A percentile compares a stretch with the other conserved stretches of the same genome.
Conservation (phyloP, 352 stramenopile species). For the Blastocystis sp. region DNA sequence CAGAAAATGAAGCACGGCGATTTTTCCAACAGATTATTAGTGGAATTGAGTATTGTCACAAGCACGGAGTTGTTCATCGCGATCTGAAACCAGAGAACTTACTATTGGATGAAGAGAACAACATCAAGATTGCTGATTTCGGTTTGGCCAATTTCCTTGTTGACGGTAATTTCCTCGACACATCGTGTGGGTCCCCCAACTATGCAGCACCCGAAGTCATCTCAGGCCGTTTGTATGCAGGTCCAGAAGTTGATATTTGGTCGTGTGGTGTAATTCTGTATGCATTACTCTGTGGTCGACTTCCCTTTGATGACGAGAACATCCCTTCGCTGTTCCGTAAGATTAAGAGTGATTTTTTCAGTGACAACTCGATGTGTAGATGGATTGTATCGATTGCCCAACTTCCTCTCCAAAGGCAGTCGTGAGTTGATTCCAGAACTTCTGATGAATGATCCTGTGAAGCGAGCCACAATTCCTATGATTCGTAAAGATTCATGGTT, state of each 20-base stretch:
- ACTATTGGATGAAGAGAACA: slow-evolving; percentile 93
- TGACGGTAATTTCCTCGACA: slow-evolving; percentile 96
- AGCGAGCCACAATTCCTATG: slow-evolving; percentile 95
- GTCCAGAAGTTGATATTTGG: slow-evolving; percentile 98
- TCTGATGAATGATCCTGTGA: slow-evolving; percentile 98
- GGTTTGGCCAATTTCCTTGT: slow-evolving; percentile 96
- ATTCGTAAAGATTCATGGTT: slow-evolving; percentile 97
- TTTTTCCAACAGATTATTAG: slow-evolving; percentile 95
- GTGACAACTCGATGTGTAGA: slow-evolving; percentile 71
- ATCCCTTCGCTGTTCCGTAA: slow-evolving; percentile 99
- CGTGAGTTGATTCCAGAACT: slow-evolving; percentile 94
- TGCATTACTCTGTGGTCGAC: slow-evolving; percentile 91
- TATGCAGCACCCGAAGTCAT: slow-evolving; percentile 97
- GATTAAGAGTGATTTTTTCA: slow-evolving; percentile 80
- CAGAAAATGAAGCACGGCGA: slow-evolving; percentile 91
- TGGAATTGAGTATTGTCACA: slow-evolving; percentile 98
- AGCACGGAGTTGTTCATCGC: slow-evolving; percentile 95
- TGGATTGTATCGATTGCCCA: slow-evolving; percentile 95
- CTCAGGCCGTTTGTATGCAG: slow-evolving; percentile 92
- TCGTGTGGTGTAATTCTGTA: slow-evolving; percentile 98
- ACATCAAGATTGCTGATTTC: slow-evolving; percentile 99
- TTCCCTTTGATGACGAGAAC: slow-evolving; percentile 94
- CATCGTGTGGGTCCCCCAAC: slow-evolving; percentile 93
- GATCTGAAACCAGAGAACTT: slow-evolving; percentile 97
- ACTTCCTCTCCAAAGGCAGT: slow-evolving; percentile 89